These are phyloP conservation scores for Achaetomiella virescens DNA, from an alignment of 495 filamentous ascomycete species.

Conservation along the genomic window DNA sequence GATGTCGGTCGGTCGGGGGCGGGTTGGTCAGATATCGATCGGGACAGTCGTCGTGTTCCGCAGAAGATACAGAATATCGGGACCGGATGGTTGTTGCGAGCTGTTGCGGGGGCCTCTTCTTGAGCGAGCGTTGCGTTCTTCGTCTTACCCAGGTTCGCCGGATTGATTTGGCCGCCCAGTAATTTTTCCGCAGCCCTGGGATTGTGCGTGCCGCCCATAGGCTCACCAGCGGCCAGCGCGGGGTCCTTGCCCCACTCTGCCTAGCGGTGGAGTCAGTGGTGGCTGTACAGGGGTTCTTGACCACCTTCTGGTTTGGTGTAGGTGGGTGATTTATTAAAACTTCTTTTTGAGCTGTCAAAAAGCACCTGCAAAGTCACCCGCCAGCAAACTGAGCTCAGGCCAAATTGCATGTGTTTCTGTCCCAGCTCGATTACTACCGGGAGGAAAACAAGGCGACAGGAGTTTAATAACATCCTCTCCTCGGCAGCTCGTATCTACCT, in stretches of 20 bases:
- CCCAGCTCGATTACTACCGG: too few relatives aligned
- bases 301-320: conserved; percentile 15
- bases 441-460: too few relatives aligned
- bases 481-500: too few relatives aligned
- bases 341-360: too few relatives aligned
- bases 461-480: too few relatives aligned
- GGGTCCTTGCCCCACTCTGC: conserved; percentile 20
- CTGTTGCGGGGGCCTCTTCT: conserved; percentile 11
- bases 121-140: conserved; percentile 4
- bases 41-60: background rate
- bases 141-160: background rate
- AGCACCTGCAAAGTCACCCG: too few relatives aligned
- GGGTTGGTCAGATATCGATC: background rate
- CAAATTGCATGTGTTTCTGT: too few relatives aligned
- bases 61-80: conserved; percentile 4
- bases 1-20: background rate
- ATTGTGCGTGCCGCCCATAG: conserved; percentile 30
- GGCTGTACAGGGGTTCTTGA: background rate
- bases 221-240: conserved; percentile 16
- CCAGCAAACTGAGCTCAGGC: too few relatives aligned
- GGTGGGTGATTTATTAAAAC: too few relatives aligned
- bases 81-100: conserved; percentile 1
- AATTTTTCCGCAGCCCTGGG: conserved; percentile 28
- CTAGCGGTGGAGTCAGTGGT: background rate
- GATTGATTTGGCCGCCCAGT: conserved; percentile 21